A percentile compares a stretch with the other conserved stretches of the same genome.
Evolutionary conservation across 306 rosid species (phyloP).

Genomic region (Cucurbita moschata): DNA sequence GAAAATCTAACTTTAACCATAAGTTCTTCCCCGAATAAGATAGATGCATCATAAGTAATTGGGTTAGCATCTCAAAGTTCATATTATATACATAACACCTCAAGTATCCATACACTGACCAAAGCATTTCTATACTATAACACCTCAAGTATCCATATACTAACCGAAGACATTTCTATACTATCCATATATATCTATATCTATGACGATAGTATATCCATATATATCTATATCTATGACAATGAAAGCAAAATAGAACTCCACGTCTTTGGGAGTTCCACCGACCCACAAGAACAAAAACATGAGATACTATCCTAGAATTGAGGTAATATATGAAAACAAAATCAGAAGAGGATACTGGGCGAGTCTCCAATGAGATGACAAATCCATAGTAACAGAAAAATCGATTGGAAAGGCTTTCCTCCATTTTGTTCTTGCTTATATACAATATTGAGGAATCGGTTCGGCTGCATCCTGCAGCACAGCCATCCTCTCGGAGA

Average conservation of each 20-base stretch:
- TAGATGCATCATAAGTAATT: background rate
- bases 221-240: background rate
- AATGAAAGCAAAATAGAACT: background rate
- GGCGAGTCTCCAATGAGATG: slow-evolving; percentile 5
- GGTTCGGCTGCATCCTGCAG: background rate
- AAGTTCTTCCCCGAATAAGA: background rate
- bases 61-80: slow-evolving; percentile 3
- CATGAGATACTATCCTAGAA: background rate
- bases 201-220: background rate
- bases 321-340: background rate
- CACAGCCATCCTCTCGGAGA: slow-evolving; percentile 8
- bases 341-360: slow-evolving; percentile 5
- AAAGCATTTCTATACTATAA: background rate
- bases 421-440: background rate
- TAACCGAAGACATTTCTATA: background rate
- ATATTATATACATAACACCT: slow-evolving; percentile 5
- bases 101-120: background rate
- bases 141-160: slow-evolving; percentile 5
- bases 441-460: background rate
- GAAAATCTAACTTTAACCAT: no score
- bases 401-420: background rate
- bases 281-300: background rate
- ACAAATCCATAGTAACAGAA: background rate
- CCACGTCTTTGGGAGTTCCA: background rate
- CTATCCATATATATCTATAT: background rate